A percentile compares a stretch with the other conserved stretches of the same genome.
These are phyloP conservation scores for Zelopaecilomyces penicillatus DNA, from an alignment of 2,329 filamentous ascomycete species.

Conservation along the genomic window DNA sequence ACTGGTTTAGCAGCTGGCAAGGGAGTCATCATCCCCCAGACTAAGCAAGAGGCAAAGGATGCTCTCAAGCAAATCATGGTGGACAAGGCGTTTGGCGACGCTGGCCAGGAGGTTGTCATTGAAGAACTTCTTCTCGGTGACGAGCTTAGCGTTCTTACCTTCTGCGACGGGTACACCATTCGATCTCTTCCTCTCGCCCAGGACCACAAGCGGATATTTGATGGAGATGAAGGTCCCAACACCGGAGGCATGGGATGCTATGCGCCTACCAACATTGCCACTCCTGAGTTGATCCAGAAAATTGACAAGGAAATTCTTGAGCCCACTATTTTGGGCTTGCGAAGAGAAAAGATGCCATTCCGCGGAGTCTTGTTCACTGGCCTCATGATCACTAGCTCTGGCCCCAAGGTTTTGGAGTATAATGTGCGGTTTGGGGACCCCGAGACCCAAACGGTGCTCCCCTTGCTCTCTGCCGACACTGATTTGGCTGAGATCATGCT, in stretches of 20 bases:
- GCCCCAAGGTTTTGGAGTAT: slow-evolving; percentile 82
- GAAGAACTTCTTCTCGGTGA: slow-evolving; percentile 90
- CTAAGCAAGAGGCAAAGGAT: slow-evolving; percentile 71
- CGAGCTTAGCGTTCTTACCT: slow-evolving; percentile 83
- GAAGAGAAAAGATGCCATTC: slow-evolving; percentile 66
- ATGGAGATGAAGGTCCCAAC: slow-evolving; percentile 84
- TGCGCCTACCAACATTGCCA: slow-evolving; percentile 76
- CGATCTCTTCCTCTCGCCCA: slow-evolving; percentile 81
- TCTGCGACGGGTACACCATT: slow-evolving; percentile 82
- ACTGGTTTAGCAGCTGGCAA: slow-evolving; percentile 88
- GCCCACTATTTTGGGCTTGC: slow-evolving; percentile 84
- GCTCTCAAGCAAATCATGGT: slow-evolving; percentile 89
- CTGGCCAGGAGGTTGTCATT: slow-evolving; percentile 86
- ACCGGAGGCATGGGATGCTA: slow-evolving; percentile 98
- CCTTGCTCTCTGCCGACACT: slow-evolving; percentile 66
- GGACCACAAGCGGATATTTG: slow-evolving; percentile 91
- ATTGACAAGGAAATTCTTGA: slow-evolving; percentile 79
- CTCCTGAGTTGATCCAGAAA: slow-evolving; percentile 63
- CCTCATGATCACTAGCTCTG: slow-evolving; percentile 80
- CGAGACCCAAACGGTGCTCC: slow-evolving; percentile 79
- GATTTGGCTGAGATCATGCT: slow-evolving; percentile 86
- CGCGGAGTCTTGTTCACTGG: slow-evolving; percentile 76
- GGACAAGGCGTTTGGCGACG: slow-evolving; percentile 73
- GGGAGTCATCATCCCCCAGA: slow-evolving; percentile 81
- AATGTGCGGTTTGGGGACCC: slow-evolving; percentile 91